phyloP scores from a whole-genome alignment of 345 rosid genomes.

The Dipteronia sinensis region DNA sequence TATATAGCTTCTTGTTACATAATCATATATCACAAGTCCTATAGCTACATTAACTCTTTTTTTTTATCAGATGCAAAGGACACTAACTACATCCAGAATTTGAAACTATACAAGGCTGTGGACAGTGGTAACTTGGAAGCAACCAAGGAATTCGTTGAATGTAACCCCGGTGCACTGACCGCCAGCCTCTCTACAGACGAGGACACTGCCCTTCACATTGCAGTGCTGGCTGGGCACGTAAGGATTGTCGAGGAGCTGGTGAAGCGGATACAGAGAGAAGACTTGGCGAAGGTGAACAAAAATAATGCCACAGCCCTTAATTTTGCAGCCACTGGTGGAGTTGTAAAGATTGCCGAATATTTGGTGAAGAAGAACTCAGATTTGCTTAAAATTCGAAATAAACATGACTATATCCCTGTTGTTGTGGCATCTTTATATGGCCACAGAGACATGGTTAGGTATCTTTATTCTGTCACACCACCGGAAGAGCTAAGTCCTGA shows the following conservation, averaged over 20 bases:
- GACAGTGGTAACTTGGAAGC: constrained; percentile 59
- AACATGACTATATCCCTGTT: constrained; percentile 50
- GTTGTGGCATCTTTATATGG: constrained; percentile 74
- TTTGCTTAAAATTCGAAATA: constrained; percentile 46
- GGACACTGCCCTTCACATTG: constrained; percentile 66
- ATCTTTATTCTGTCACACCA: constrained; percentile 53
- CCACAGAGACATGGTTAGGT: constrained; percentile 54
- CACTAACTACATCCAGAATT: constrained; percentile 27
- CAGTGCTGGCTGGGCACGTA: constrained; percentile 62
- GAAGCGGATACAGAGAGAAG: constrained; percentile 17
- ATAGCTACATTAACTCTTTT: not conserved
- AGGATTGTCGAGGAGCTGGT: constrained; percentile 60
- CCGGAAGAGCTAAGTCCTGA: constrained; percentile 48
- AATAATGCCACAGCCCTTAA: constrained; percentile 58
- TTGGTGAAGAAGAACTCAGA: constrained; percentile 44
- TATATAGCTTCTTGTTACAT: too few species aligned
- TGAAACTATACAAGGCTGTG: constrained; percentile 53
- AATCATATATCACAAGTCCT: too few species aligned
- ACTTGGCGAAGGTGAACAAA: constrained; percentile 38
- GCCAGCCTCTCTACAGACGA: constrained; percentile 43
- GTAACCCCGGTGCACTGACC: constrained; percentile 38
- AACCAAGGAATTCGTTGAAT: constrained; percentile 43
- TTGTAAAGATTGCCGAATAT: constrained; percentile 52
- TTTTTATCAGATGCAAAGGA: constrained; percentile 16
- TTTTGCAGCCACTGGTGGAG: constrained; percentile 76